Evolutionary conservation across 441 rosid genomes (phyloP).

Genomic region (Corymbia calophylla): DNA sequence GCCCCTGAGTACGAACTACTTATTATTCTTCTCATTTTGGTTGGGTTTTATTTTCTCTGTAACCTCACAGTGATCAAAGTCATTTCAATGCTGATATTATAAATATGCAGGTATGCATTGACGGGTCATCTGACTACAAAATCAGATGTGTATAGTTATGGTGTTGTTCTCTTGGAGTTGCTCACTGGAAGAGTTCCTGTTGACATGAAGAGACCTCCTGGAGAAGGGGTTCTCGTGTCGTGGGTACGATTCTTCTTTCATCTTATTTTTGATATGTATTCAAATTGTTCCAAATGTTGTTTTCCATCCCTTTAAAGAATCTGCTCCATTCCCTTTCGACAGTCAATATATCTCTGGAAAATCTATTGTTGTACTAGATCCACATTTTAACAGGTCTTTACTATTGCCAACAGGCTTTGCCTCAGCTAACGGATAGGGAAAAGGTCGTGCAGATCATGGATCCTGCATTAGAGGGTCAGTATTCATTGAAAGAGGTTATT

Average conservation of each 20-base stretch:
- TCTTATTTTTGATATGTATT: background rate
- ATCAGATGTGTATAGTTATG: slow-evolving; percentile 74
- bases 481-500: slow-evolving; percentile 75
- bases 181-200: slow-evolving; percentile 69
- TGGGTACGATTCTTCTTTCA: slow-evolving; percentile 33
- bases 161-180: slow-evolving; percentile 67
- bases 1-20: slow-evolving; percentile 56
- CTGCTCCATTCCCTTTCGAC: background rate
- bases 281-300: background rate
- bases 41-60: background rate
- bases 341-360: background rate
- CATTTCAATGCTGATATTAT: background rate
- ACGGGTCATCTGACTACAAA: slow-evolving; percentile 72
- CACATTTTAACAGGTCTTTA: background rate
- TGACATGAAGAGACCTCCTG: slow-evolving; percentile 56
- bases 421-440: slow-evolving; percentile 69
- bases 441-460: slow-evolving; percentile 83
- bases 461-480: slow-evolving; percentile 78
- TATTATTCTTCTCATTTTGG: background rate
- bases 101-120: slow-evolving; percentile 45
- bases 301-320: background rate
- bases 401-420: slow-evolving; percentile 48
- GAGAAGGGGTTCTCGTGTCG: slow-evolving; percentile 59
- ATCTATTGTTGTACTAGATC: background rate
- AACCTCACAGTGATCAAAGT: background rate